Evolutionary conservation across 2,329 filamentous ascomycete genomes (phyloP), one percentile per base, ranked within the genome.

Genomic region (Fusarium tupiense): DNA sequence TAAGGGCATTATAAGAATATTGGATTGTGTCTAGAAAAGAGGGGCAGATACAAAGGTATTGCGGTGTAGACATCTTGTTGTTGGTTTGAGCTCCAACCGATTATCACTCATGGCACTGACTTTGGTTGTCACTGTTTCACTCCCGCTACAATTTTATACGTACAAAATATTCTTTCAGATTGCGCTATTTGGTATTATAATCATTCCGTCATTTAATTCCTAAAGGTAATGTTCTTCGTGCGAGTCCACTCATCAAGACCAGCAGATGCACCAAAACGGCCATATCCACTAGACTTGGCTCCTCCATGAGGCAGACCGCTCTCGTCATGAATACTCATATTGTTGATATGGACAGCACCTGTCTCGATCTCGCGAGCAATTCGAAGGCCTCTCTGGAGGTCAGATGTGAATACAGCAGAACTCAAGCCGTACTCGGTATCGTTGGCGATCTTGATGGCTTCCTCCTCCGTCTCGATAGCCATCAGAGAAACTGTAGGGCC

Each of bases 371-470:
- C 85, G 72, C 84, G 86, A 10, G 91, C 91, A n/a, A 93, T 81
- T 10, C 88, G 84, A 70, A 93, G 79, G 0, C 87, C 91, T 47
- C 86, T 84, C 57, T 86, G 83, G 60, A 96, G 82, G 79, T 94
- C 90, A 74, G 88, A 84, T 0, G 93, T 95, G 81, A 94, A 97
- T 5, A 97, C 88, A 0, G 93, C 88, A 7, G 90, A 88, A 6
- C 87, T 86, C 16, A 97, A 86, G 8, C 94, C 94, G 79, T 95
- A 96, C 57, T 94, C 92, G 3, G 92, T 94, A 76, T 96, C 93
- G 79, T 97, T 97, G 20, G 94, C 93, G 24, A 96, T 84, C 37
- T 86, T 84, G 31, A 96, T 82, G 0, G 93, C 94, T 73, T 95
- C 91, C 38, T 94, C 92, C 53, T 94, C 92, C 6, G 83, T 86